phyloP scores from a whole-genome alignment of 2,329 filamentous ascomycete species.

The Chaetomiaceae sp. region DNA sequence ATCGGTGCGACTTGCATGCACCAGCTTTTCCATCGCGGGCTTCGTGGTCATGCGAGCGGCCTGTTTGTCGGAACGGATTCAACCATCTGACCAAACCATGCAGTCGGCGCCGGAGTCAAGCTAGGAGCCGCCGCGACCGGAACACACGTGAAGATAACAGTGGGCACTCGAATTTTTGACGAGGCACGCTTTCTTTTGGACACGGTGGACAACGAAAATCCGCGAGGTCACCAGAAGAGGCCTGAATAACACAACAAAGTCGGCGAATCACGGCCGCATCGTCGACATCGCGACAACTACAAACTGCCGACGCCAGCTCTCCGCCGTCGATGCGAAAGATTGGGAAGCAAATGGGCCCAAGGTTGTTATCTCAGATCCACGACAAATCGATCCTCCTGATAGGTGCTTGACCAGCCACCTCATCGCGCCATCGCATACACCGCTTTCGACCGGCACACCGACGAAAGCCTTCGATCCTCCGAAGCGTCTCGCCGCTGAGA shows the following conservation, averaged over 20 bases:
- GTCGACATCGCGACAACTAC: not conserved
- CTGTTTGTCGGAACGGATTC: not conserved
- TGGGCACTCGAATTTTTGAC: slow-evolving; percentile 18
- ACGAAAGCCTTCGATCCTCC: not conserved
- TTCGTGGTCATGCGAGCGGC: not conserved
- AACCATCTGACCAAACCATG: slow-evolving; percentile 9
- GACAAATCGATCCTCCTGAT: slow-evolving; percentile 14
- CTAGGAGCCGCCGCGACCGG: slow-evolving; percentile 12
- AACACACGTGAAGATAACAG: slow-evolving; percentile 24
- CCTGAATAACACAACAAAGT: slow-evolving; percentile 2
- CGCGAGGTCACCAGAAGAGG: not conserved
- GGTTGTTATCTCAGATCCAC: slow-evolving; percentile 5
- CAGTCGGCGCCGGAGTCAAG: slow-evolving; percentile 1
- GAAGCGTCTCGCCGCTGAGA: not conserved
- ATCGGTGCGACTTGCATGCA: not conserved
- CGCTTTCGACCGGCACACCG: not conserved
- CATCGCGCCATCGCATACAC: slow-evolving; percentile 10
- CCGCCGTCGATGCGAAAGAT: not conserved
- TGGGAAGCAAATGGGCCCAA: slow-evolving; percentile 8
- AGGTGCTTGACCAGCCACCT: slow-evolving; percentile 4
- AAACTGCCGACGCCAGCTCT: not conserved
- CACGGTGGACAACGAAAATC: slow-evolving; percentile 17
- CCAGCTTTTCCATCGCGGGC: not conserved
- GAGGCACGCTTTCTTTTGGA: slow-evolving; percentile 15
- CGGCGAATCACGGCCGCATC: too few species aligned